Base-by-base conservation (phyloP, 2,329 filamentous ascomycete genomes). In the Metarhizium anisopliae region DNA sequence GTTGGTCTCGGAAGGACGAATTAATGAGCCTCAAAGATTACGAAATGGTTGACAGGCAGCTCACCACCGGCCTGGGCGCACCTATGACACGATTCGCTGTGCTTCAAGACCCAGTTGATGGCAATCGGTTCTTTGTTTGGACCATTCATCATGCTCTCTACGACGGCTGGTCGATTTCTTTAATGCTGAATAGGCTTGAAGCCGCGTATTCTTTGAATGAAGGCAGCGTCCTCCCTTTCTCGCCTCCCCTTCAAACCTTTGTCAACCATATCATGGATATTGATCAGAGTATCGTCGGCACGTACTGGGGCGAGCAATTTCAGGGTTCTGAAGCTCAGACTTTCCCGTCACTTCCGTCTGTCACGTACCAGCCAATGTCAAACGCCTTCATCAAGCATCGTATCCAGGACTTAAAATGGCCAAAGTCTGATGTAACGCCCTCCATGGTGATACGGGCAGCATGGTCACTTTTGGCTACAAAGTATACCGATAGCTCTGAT, bases 121-220 rank as follows among this genome's bases (percentile, higher is more conserved):
- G 50, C 11, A 32, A 10, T n/a, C 38, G 10, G 47, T 54, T 20
- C 40, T 59, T 51, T 18, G 42, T 47, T 65, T 77, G 75, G 59
- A 76, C 75, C 0, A 73, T 79, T 61, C 78, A 81, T 56, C 78
- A 81, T 59, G 74, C 73, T 13, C 63, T 80, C 0, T 81, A 81
- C 55, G 78, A 81, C 53, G 78, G 77, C 16, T 80, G 77, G 77
- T 76, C 72, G 1, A 73, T 78, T 70, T 70, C 72, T 5, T 62
- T 77, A 4, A 63, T 77, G 2, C 67, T 77, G 36, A 71, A 74
- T 25, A 70, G 72, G 51, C 67, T 77, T 50, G 73, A 75, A 56
- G 64, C 63, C 14, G 70, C 70, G 3, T 75, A 72, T 49, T 2
- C 2, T 40, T 13, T 16, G 38, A 65, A 68, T 0, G 69, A 68